Percentiles rank a stretch among this genome's conserved stretches.
Evolutionary conservation across 2,329 filamentous ascomycete species (phyloP).

Genomic region (Teratosphaeria zuluensis): DNA sequence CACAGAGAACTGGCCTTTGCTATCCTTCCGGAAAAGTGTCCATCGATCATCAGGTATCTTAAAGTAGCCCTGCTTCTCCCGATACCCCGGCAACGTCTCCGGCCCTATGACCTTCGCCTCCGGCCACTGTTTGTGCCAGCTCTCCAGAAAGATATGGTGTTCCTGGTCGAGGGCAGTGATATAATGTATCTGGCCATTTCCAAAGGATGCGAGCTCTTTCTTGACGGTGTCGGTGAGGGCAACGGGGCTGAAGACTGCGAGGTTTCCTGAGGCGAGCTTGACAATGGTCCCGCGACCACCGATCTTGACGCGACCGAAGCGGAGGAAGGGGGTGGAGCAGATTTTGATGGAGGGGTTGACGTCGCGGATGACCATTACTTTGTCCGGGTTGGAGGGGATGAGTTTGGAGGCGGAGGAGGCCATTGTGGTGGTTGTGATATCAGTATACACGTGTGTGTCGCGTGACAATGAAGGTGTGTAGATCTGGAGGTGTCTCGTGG

Average conservation of each 20-base stretch:
- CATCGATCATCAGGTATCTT: conserved; percentile 15
- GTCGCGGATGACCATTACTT: conserved; percentile 84
- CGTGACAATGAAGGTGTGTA: not conserved
- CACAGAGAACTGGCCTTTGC: conserved; percentile 38
- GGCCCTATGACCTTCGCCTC: conserved; percentile 71
- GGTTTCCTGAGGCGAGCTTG: conserved; percentile 62
- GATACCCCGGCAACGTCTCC: conserved; percentile 75
- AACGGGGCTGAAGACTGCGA: conserved; percentile 88
- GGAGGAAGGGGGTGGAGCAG: conserved; percentile 72
- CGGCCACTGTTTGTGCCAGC: conserved; percentile 75
- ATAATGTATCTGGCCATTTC: conserved; percentile 59
- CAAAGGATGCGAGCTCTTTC: conserved; percentile 31
- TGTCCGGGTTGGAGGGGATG: conserved; percentile 55
- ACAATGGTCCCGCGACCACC: conserved; percentile 84
- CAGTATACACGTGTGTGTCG: not conserved
- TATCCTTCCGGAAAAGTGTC: conserved; percentile 45
- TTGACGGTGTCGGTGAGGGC: conserved; percentile 70
- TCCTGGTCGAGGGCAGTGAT: conserved; percentile 81
- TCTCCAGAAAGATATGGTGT: conserved; percentile 86
- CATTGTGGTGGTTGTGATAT: conserved; percentile 15
- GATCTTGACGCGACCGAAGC: conserved; percentile 69
- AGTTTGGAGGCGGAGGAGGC: conserved; percentile 24
- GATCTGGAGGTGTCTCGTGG: not conserved
- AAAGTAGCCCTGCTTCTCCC: conserved; percentile 37
- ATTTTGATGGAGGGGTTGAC: conserved; percentile 71